These are phyloP conservation scores for Penicillium dipodomyicola DNA, from an alignment of 495 filamentous ascomycete genomes.

Conservation along the genomic window DNA sequence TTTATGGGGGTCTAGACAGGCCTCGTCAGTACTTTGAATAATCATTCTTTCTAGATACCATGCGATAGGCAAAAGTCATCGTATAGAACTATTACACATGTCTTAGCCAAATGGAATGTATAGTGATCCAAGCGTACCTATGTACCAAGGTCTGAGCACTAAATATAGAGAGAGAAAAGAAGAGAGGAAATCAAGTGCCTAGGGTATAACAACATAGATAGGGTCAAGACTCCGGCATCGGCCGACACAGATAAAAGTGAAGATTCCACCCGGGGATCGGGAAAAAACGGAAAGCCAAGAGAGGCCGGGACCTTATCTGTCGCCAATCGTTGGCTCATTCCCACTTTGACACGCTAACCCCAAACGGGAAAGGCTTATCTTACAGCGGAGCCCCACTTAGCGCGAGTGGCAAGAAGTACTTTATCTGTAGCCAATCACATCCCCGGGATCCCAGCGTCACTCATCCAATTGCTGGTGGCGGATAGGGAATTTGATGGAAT, in stretches of 20 bases:
- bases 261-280: slow-evolving; percentile 2
- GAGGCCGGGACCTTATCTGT: slow-evolving; percentile 6
- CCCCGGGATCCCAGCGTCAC: not conserved
- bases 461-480: slow-evolving; percentile 12
- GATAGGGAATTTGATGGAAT: not conserved
- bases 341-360: not conserved
- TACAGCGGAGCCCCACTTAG: slow-evolving; percentile 10
- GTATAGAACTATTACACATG: too few relatives aligned
- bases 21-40: too few relatives aligned
- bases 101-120: too few relatives aligned
- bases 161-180: too few relatives aligned
- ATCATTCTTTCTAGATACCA: too few relatives aligned
- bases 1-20: too few relatives aligned
- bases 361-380: slow-evolving; percentile 6
- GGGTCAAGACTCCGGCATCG: slow-evolving; percentile 2
- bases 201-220: too few relatives aligned
- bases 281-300: not conserved
- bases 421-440: slow-evolving; percentile 18
- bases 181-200: too few relatives aligned
- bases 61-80: too few relatives aligned
- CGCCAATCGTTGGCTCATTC: slow-evolving; percentile 8
- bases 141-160: too few relatives aligned
- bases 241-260: not conserved
- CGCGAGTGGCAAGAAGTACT: slow-evolving; percentile 7
- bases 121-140: too few relatives aligned